Percentiles rank a stretch among this genome's conserved stretches.
These are phyloP conservation scores for Pichia deserticola DNA, from an alignment of 805 yeast genomes.

Conservation along the genomic window DNA sequence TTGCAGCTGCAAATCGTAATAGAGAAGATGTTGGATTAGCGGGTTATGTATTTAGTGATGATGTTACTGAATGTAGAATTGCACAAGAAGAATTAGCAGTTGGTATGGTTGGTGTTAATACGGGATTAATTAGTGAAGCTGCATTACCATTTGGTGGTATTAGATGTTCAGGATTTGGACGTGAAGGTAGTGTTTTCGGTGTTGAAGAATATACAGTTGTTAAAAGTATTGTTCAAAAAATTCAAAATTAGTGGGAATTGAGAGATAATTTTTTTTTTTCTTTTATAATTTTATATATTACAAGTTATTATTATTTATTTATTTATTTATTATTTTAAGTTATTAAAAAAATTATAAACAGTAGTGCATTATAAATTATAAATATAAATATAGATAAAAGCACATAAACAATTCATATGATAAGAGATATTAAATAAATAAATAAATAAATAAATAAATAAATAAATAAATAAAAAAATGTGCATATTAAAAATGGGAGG, in stretches of 20 bases:
- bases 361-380: no score
- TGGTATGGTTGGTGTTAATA: slow-evolving; percentile 76
- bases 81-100: slow-evolving; percentile 57
- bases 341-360: no score
- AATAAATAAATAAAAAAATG: no score
- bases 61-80: slow-evolving; percentile 41
- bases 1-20: slow-evolving; percentile 49
- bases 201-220: slow-evolving; percentile 59
- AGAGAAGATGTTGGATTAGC: slow-evolving; percentile 56
- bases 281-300: no score
- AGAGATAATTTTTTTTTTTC: no score
- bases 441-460: no score
- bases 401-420: no score
- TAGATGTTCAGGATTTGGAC: slow-evolving; percentile 67
- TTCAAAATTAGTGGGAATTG: not conserved
- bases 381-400: no score
- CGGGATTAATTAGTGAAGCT: slow-evolving; percentile 60
- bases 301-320: no score
- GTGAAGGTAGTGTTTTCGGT: slow-evolving; percentile 71
- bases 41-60: slow-evolving; percentile 57
- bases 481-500: no score
- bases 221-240: slow-evolving; percentile 47
- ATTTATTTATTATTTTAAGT: no score
- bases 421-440: no score
- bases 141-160: slow-evolving; percentile 67